Evolutionary conservation across 768 basidiomycete genomes (phyloP), one percentile per base, ranked within the genome.

Genomic region (Tephrocybe sp.): DNA sequence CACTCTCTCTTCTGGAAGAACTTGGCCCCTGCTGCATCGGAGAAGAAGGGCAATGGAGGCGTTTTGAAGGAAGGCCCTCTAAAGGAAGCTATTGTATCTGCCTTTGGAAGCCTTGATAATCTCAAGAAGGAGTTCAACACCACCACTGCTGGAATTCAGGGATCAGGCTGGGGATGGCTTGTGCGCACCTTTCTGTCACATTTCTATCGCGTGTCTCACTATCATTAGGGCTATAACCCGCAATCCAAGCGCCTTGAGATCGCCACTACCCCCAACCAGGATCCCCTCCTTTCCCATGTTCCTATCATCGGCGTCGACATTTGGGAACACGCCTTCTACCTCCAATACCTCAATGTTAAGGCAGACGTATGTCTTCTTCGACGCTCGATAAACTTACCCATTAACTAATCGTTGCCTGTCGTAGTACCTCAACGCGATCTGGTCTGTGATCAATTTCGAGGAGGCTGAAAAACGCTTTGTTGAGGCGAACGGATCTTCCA

Each of bases 1-100:
- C 91, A 93, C 75, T 88, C 92, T 45, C 83, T 94, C 51, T 97
- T 97, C 80, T 97, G 94, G 94, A 87, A 82, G 73, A 94, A 94
- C 76, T 77, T 97, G 47, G 84, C 91, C 2, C 89, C 89, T 1
- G 61, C 80, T 22, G 65, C 72, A 4, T 57, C 63, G 13, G 73
- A 75, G 57, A 65, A 72, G 57, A 82, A 80, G 62, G 85, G 84
- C 21, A 63, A 57, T 30, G 88, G 88, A 13, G 87, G 86, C 42
- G 63, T 62, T 6, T 72, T 88, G 60, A 69, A 68, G 30, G 74
- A 77, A 3, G 88, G 88, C 18, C 74, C 80, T 12, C 75, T 93
- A 62, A 89, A 85, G 68, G 52, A 67, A 0, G 83, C 86, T 38
- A 83, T 95, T 59, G 64, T 66, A 6, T 58, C 71, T 18, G 64